A percentile compares a stretch with the other conserved stretches of the same genome.
phyloP scores from a whole-genome alignment of 148 eudicot species.

The Hydrangea macrophylla region DNA sequence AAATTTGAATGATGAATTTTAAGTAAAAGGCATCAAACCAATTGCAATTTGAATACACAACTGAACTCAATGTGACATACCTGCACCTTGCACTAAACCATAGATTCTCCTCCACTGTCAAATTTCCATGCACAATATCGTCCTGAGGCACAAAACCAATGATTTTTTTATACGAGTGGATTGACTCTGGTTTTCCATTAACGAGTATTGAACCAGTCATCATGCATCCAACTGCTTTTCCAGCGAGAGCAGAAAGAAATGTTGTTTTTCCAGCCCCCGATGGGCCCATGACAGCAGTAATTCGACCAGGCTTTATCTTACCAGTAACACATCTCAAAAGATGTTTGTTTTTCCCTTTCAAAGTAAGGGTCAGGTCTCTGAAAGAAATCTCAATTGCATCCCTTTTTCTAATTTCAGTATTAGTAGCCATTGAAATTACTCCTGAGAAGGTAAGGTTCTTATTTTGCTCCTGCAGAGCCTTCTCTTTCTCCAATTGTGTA shows the following conservation, averaged over 20 bases:
- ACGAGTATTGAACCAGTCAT: conserved; percentile 54
- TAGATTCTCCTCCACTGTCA: conserved; percentile 77
- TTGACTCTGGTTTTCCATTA: conserved; percentile 56
- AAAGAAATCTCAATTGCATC: conserved; percentile 59
- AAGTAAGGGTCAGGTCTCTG: conserved; percentile 56
- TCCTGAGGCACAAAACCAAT: conserved; percentile 87
- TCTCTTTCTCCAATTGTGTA: conserved; percentile 77
- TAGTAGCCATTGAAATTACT: conserved; percentile 52
- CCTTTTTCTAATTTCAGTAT: conserved; percentile 43
- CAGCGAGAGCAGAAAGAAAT: conserved; percentile 66
- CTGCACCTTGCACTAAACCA: conserved; percentile 88
- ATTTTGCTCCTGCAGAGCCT: conserved; percentile 36
- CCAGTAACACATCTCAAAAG: conserved; percentile 68
- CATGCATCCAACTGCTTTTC: conserved; percentile 62
- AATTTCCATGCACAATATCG: conserved; percentile 79
- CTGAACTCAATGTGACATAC: conserved; percentile 29
- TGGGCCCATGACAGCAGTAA: conserved; percentile 82
- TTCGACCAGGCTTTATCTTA: conserved; percentile 56
- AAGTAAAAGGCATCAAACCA: background rate
- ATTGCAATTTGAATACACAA: conserved; percentile 8
- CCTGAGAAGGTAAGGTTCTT: conserved; percentile 54
- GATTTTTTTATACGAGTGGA: conserved; percentile 64
- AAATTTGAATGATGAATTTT: background rate
- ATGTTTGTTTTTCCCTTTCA: conserved; percentile 59
- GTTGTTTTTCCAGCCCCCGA: conserved; percentile 89